A percentile compares a stretch with the other conserved stretches of the same genome.
Evolutionary conservation across 805 yeast genomes (phyloP).

Genomic region (Candida khao-thaluensis): DNA sequence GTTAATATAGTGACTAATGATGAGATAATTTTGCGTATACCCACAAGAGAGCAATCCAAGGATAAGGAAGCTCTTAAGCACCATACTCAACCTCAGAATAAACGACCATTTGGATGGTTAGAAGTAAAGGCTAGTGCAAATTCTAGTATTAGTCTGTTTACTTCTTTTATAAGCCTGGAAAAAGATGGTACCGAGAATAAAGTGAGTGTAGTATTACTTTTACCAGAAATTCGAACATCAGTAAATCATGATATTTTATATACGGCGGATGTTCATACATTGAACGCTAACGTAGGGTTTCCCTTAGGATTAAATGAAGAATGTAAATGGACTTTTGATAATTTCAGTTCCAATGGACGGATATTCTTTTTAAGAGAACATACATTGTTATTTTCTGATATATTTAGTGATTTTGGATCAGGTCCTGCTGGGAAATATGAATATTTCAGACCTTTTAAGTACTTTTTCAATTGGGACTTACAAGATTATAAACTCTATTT

Average conservation of each 20-base stretch:
- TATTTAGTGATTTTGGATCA: conserved; percentile 71
- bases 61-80: conserved; percentile 42
- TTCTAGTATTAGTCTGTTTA: conserved; percentile 46
- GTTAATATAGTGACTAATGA: conserved; percentile 59
- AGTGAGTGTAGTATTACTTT: conserved; percentile 44
- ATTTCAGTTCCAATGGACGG: conserved; percentile 51
- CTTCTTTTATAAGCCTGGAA: conserved; percentile 52
- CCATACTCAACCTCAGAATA: conserved; percentile 12
- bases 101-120: conserved; percentile 88
- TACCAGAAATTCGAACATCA: conserved; percentile 71
- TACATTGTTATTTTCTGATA: conserved; percentile 65
- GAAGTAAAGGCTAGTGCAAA: conserved; percentile 62
- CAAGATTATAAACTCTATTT: conserved; percentile 57
- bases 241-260: conserved; percentile 85
- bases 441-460: conserved; percentile 68
- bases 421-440: conserved; percentile 75
- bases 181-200: conserved; percentile 56
- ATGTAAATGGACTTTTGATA: conserved; percentile 64
- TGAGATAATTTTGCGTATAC: conserved; percentile 68
- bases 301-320: conserved; percentile 85
- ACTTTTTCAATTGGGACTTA: conserved; percentile 60
- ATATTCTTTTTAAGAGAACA: conserved; percentile 81
- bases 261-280: conserved; percentile 54
- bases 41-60: conserved; percentile 82
- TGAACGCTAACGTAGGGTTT: conserved; percentile 58